A percentile compares a stretch with the other conserved stretches of the same genome.
These are phyloP conservation scores for Phoma herbarum DNA, from an alignment of 2,329 filamentous ascomycete genomes.

Conservation along the genomic window DNA sequence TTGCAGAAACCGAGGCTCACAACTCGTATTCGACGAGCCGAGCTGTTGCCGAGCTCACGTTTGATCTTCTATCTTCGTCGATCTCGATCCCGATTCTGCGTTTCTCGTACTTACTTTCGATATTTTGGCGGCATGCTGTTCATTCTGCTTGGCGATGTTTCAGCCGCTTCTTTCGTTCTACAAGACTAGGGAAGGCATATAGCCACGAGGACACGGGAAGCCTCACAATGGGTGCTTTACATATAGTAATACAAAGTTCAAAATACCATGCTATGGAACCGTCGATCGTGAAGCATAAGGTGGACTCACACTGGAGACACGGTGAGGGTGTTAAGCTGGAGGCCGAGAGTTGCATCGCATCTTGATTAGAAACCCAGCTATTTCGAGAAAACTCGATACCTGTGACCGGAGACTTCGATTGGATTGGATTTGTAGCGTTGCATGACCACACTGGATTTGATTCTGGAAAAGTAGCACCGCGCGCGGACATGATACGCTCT, in stretches of 20 bases:
- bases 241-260: conserved; percentile 18
- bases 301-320: too few relatives aligned
- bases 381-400: too few relatives aligned
- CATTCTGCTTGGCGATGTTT: background rate
- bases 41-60: background rate
- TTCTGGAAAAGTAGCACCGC: too few relatives aligned
- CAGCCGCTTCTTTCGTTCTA: conserved; percentile 6
- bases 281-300: too few relatives aligned
- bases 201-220: conserved; percentile 6
- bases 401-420: too few relatives aligned
- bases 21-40: background rate
- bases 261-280: too few relatives aligned
- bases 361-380: too few relatives aligned
- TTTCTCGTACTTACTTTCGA: conserved; percentile 13
- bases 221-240: conserved; percentile 6
- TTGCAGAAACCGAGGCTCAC: background rate
- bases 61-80: background rate
- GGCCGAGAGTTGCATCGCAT: too few relatives aligned
- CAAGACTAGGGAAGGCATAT: conserved; percentile 20
- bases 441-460: too few relatives aligned
- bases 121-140: background rate
- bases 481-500: too few relatives aligned
- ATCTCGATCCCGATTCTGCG: background rate
- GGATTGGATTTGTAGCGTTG: too few relatives aligned
- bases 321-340: too few relatives aligned